Evolutionary conservation across 2,329 filamentous ascomycete species (phyloP), one percentile per base, ranked within the genome.

Genomic region (Cytospora mali): DNA sequence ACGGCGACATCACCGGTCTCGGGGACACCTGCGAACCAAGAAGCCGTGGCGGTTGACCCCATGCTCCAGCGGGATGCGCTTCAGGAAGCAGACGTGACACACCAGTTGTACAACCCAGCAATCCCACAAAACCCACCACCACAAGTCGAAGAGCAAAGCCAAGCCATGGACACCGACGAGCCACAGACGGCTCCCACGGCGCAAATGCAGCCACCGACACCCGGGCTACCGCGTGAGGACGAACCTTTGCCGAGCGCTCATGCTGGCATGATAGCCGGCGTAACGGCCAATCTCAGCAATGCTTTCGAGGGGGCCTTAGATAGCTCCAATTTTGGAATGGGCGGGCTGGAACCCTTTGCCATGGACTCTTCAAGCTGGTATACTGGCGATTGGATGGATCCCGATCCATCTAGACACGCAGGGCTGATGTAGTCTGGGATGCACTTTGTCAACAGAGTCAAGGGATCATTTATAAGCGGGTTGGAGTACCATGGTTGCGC

Each of bases 251-350:
- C 62, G 9, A 53, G 50, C 13, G 60, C 55, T 23, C 63, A 62
- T 42, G 63, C 63, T 23, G 57, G 57, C 18, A 65, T 65, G 63
- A 65, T 65, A 51, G 53, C 63, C 16, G 63, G 63, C 10, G 63
- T 65, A 21, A 64, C 69, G 11, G 69, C 71, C 16, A 72, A 69
- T 25, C 69, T 67, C n/a, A 71, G 69, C 60, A 74, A 74, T 52
- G 73, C 73, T 5, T 75, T 75, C 54, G 72, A 75, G 35, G 73
- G 73, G 27, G 67, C 73, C 0, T 64, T 74, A 9, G 71, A 75
- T 46, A 73, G 70, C 5, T 69, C 75, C 53, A 72, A 74, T 54
- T 72, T 75, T 28, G 72, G 72, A 18, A 55, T 64, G 42, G 63
- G 63, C 25, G 60, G 55, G 14, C 58, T 71, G 13, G 71, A 72